These are phyloP conservation scores for Tulasnella calospora DNA, from an alignment of 768 basidiomycete species.

Conservation along the genomic window DNA sequence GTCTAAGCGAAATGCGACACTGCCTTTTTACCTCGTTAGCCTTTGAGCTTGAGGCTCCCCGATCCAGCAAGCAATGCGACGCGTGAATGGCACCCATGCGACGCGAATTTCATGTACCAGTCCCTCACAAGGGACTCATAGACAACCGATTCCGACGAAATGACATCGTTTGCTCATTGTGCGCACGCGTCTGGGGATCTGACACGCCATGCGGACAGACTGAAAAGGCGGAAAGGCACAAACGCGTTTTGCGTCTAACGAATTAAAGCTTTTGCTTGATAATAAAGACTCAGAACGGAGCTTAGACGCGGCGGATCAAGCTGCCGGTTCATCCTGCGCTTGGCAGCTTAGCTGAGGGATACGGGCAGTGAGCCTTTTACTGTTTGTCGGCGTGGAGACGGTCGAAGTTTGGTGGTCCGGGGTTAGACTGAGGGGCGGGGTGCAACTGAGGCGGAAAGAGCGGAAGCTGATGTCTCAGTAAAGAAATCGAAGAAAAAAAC, in stretches of 20 bases:
- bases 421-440: not conserved
- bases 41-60: not conserved
- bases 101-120: not conserved
- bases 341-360: not conserved
- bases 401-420: not conserved
- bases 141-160: not conserved
- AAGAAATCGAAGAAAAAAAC: not conserved
- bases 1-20: not conserved
- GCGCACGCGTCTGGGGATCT: not conserved
- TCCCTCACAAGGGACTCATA: not conserved
- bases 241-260: not conserved
- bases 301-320: not conserved
- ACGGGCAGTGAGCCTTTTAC: not conserved
- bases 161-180: not conserved
- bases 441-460: not conserved
- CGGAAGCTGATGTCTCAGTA: not conserved
- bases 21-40: not conserved
- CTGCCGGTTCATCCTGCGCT: not conserved
- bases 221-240: not conserved
- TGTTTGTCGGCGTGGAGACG: not conserved
- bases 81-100: not conserved
- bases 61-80: not conserved
- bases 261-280: not conserved
- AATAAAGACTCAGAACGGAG: not conserved
- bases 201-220: not conserved